Conservation (phyloP, 2,329 filamentous ascomycete genomes). For the Diaporthe velutina region DNA sequence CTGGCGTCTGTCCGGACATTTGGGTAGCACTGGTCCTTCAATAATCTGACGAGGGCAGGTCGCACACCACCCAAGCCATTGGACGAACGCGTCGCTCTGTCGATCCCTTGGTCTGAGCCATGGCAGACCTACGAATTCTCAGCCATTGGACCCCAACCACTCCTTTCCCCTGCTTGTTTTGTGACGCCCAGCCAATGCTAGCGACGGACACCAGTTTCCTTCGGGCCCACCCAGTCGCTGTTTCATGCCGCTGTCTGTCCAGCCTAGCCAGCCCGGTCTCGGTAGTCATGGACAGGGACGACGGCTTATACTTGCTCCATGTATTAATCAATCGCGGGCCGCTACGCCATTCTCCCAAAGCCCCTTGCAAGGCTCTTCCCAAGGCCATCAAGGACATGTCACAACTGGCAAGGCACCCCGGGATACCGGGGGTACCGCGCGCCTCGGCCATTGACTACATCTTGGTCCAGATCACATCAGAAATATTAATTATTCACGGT, state of each 20-base stretch:
- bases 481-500: constrained; percentile 28
- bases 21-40: constrained; percentile 13
- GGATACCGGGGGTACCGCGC: not conserved
- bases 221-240: not conserved
- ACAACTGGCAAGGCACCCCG: not conserved
- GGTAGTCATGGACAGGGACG: constrained; percentile 19
- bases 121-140: not conserved
- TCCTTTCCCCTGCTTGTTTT: constrained; percentile 11
- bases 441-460: constrained; percentile 9
- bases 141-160: not conserved
- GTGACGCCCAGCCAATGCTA: not conserved
- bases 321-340: constrained; percentile 25
- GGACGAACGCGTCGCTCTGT: constrained; percentile 20
- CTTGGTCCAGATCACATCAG: constrained; percentile 20
- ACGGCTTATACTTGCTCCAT: constrained; percentile 15
- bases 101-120: constrained; percentile 16
- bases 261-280: not conserved
- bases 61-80: not conserved
- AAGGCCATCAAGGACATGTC: constrained; percentile 2
- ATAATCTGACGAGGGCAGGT: constrained; percentile 7
- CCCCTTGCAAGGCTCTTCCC: constrained; percentile 4
- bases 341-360: constrained; percentile 19
- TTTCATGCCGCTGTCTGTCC: constrained; percentile 18
- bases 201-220: not conserved
- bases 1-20: constrained; percentile 22